Conservation (phyloP, 2,329 filamentous ascomycete genomes). For the Ophiosphaerella herpotricha region DNA sequence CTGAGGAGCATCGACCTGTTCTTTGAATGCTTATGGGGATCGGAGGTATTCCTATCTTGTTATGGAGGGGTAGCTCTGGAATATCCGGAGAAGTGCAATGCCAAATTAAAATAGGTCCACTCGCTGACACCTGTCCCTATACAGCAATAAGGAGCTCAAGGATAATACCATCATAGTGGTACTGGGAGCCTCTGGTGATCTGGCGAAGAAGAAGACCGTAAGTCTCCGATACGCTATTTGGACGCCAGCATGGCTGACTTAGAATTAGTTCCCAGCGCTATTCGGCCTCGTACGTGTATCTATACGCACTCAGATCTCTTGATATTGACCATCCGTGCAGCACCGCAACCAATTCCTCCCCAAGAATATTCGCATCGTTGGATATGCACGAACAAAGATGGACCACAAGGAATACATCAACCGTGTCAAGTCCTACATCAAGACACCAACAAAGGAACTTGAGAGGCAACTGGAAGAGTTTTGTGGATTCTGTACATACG, state of each 20-base stretch:
- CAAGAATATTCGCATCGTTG: slow-evolving; percentile 94
- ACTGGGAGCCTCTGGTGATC: slow-evolving; percentile 93
- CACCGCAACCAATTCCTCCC: slow-evolving; percentile 98
- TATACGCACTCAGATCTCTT: slow-evolving; percentile 1
- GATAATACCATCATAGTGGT: slow-evolving; percentile 97
- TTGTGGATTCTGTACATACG: slow-evolving; percentile 83
- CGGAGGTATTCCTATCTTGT: background rate
- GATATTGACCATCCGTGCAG: slow-evolving; percentile 54
- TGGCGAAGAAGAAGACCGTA: slow-evolving; percentile 99
- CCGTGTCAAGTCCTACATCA: slow-evolving; percentile 96
- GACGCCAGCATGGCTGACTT: slow-evolving; percentile 26
- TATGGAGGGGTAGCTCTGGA: slow-evolving; percentile 17
- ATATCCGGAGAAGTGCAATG: background rate
- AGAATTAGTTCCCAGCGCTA: slow-evolving; percentile 82
- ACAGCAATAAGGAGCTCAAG: slow-evolving; percentile 90
- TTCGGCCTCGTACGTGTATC: slow-evolving; percentile 84
- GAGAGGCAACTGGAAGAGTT: slow-evolving; percentile 95
- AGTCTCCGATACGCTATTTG: slow-evolving; percentile 38
- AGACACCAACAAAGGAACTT: slow-evolving; percentile 95
- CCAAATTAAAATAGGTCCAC: slow-evolving; percentile 12
- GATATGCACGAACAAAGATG: slow-evolving; percentile 99
- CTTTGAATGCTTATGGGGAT: background rate
- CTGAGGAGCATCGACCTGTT: too few relatives aligned
- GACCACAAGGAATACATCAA: slow-evolving; percentile 94
- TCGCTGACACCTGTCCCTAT: slow-evolving; percentile 35